These are phyloP conservation scores for Phyllosticta citrichinensis DNA, from an alignment of 2,329 filamentous ascomycete genomes.

Conservation along the genomic window DNA sequence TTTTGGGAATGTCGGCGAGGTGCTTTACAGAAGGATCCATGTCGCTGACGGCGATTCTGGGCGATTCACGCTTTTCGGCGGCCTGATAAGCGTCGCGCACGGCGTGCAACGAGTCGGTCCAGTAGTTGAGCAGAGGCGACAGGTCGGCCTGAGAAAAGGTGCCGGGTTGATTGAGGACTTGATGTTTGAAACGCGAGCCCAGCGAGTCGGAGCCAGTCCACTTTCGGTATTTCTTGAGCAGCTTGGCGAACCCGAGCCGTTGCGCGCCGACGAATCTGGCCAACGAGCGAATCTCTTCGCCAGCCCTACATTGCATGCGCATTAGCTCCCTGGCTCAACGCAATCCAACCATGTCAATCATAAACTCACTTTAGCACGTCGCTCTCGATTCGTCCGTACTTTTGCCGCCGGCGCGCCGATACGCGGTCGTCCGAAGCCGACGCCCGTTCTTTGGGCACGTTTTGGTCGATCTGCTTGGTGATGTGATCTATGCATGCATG, in stretches of 20 bases:
- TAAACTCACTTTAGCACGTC: constrained; percentile 34
- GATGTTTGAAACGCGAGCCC: constrained; percentile 54
- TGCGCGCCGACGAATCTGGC: constrained; percentile 66
- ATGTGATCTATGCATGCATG: constrained; percentile 22
- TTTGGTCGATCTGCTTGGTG: constrained; percentile 27
- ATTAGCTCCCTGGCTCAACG: background rate
- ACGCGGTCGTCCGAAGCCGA: constrained; percentile 16
- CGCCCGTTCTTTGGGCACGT: constrained; percentile 15
- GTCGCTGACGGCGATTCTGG: constrained; percentile 11
- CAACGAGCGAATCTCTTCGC: constrained; percentile 61
- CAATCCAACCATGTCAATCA: constrained; percentile 12
- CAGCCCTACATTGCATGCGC: constrained; percentile 40
- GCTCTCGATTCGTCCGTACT: constrained; percentile 41
- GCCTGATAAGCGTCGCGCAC: constrained; percentile 36
- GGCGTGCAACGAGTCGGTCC: constrained; percentile 36
- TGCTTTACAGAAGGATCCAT: background rate
- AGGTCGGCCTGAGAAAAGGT: constrained; percentile 64
- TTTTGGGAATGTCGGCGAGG: constrained; percentile 12
- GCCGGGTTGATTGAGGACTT: constrained; percentile 55
- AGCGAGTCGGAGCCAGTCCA: constrained; percentile 68
- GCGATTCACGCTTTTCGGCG: constrained; percentile 10
- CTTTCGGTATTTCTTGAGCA: constrained; percentile 80
- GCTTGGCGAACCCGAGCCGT: constrained; percentile 67
- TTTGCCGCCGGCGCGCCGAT: constrained; percentile 37
- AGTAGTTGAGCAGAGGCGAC: constrained; percentile 38